Evolutionary conservation across 345 rosid genomes (phyloP), one percentile per base, ranked within the genome.

Genomic region (Moringa oleifera): DNA sequence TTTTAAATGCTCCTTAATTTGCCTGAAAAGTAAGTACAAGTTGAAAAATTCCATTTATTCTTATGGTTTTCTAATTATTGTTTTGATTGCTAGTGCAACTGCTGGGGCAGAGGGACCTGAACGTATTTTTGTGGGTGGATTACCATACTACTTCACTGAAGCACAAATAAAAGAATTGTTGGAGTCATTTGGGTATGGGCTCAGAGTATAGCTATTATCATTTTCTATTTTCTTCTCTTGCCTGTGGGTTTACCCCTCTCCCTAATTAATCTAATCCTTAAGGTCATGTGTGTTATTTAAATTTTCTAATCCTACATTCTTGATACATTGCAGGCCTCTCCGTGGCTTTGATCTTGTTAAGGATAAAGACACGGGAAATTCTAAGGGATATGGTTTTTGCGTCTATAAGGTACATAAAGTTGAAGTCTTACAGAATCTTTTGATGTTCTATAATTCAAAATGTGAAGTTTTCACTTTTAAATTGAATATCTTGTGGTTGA

Each of bases 101-200:
- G 65, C 66, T 18, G 77, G 69, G 54, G 68, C 62, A 47, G 75
- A 75, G 49, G 79, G 79, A 33, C 71, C 79, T 33, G 75, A 75
- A 31, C 71, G 79, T 11, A 57, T 75, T 17, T 75, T 75, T 75
- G 79, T 75, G 51, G 79, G 79, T 59, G 75, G 79, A 46, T 60
- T 75, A 25, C 79, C 79, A 0, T 75, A 75, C 57, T 71, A 71
- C 67, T 67, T 67, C 37, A 67, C 75, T 17, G 79, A 75, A 65
- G 21, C 63, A 25, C 79, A 75, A 58, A 68, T 71, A 41, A 64
- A 70, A 61, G 79, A 75, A 37, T 55, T 75, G 63, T 67, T 75
- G 0, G 79, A 71, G 63, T 66, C 79, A 25, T 75, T 75, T 55
- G 75, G 79, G 74, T 58, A 73, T 33, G 63, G 18, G 51, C 46